Conservation (phyloP, 352 stramenopile genomes). For the Globisporangium viniferum region DNA sequence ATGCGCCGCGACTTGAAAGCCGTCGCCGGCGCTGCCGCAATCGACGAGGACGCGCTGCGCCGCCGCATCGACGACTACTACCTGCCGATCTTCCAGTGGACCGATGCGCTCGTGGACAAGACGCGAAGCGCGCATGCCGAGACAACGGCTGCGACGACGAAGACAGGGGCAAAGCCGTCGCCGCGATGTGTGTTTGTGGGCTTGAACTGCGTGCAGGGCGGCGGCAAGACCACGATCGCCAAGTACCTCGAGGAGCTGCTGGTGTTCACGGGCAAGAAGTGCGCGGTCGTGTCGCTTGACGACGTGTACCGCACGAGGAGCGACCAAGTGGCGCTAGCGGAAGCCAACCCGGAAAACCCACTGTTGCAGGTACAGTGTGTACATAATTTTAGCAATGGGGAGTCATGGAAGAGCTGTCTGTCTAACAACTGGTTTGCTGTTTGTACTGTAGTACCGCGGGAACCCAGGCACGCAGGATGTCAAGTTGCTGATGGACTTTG, state of each 20-base stretch:
- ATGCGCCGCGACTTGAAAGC: constrained; percentile 40
- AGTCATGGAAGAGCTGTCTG: too few species aligned
- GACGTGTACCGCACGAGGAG: constrained; percentile 77
- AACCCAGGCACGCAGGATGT: constrained; percentile 84
- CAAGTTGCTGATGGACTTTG: constrained; percentile 52
- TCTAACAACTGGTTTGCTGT: not conserved
- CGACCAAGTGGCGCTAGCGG: constrained; percentile 63
- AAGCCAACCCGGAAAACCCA: constrained; percentile 57
- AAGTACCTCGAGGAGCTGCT: constrained; percentile 66
- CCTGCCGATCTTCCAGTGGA: constrained; percentile 76
- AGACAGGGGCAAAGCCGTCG: not conserved
- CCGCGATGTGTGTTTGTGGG: constrained; percentile 59
- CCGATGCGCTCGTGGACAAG: constrained; percentile 44
- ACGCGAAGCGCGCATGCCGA: constrained; percentile 17
- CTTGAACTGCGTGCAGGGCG: constrained; percentile 80
- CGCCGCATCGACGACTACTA: constrained; percentile 72
- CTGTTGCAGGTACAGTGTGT: constrained; percentile 57
- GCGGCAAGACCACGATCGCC: constrained; percentile 83
- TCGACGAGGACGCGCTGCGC: constrained; percentile 39
- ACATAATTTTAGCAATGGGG: not conserved
- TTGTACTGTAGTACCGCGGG: constrained; percentile 52
- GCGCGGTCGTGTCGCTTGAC: constrained; percentile 77
- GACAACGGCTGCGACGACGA: too few species aligned
- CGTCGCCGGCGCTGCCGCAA: constrained; percentile 11
- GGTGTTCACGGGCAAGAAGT: constrained; percentile 45